phyloP scores from a whole-genome alignment of 164 flowering plant species.

The Echeveria elegans region DNA sequence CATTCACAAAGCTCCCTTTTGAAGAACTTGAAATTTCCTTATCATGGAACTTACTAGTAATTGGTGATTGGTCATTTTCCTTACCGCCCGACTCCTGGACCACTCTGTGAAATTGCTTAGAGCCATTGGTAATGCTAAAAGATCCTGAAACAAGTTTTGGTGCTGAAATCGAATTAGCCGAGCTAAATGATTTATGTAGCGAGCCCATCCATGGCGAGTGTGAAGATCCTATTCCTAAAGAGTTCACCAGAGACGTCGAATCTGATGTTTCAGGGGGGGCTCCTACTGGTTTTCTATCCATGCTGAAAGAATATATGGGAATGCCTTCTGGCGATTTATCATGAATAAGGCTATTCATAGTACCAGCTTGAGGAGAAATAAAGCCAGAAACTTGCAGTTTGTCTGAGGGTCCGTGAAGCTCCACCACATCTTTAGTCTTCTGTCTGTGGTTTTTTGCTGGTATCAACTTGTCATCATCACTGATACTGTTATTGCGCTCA shows the following conservation, averaged over 20 bases:
- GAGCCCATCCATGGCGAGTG: constrained; percentile 76
- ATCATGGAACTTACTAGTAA: constrained; percentile 53
- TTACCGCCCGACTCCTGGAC: constrained; percentile 71
- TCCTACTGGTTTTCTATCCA: constrained; percentile 54
- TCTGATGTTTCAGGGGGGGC: constrained; percentile 47
- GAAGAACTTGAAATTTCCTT: constrained; percentile 37
- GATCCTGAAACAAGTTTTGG: constrained; percentile 88
- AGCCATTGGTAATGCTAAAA: constrained; percentile 44
- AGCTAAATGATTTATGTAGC: constrained; percentile 49
- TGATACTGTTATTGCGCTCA: constrained; percentile 25
- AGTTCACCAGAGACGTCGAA: constrained; percentile 42
- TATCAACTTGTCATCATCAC: constrained; percentile 34
- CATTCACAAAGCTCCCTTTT: constrained; percentile 36
- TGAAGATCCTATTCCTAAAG: constrained; percentile 55
- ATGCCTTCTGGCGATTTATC: constrained; percentile 84
- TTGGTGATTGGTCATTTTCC: constrained; percentile 55
- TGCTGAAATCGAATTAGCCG: constrained; percentile 64
- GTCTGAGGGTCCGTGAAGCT: constrained; percentile 55
- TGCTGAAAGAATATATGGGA: constrained; percentile 80
- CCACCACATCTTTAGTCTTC: constrained; percentile 32
- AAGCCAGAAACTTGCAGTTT: constrained; percentile 83
- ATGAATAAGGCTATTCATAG: constrained; percentile 46
- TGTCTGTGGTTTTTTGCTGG: constrained; percentile 34
- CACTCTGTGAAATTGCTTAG: constrained; percentile 72
- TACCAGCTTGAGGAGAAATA: constrained; percentile 59